phyloP scores from a whole-genome alignment of 2,329 filamentous ascomycete genomes.

The Mycosphaerella arachidis region DNA sequence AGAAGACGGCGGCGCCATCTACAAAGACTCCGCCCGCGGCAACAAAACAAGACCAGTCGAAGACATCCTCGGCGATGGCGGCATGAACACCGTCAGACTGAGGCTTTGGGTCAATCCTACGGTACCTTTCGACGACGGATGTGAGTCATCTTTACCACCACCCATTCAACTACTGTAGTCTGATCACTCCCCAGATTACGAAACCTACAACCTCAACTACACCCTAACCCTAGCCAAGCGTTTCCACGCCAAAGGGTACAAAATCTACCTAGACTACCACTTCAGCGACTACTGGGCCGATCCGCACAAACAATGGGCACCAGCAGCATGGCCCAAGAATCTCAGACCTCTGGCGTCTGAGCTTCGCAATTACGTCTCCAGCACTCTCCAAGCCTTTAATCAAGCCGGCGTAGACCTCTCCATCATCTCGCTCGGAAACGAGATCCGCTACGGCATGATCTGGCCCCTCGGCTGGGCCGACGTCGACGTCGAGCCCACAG shows the following conservation, averaged over 20 bases:
- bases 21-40: slow-evolving; percentile 35
- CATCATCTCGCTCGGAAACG: slow-evolving; percentile 41
- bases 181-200: no score
- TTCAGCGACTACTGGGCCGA: slow-evolving; percentile 27
- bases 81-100: slow-evolving; percentile 35
- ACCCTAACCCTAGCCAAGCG: slow-evolving; percentile 33
- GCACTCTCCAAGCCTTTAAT: slow-evolving; percentile 39
- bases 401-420: slow-evolving; percentile 37
- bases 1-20: slow-evolving; percentile 36
- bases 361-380: slow-evolving; percentile 34
- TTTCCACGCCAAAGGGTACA: slow-evolving; percentile 34
- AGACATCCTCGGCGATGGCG: slow-evolving; percentile 34
- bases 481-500: slow-evolving; percentile 34
- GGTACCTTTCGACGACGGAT: slow-evolving; percentile 26
- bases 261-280: slow-evolving; percentile 36
- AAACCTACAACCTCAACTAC: slow-evolving; percentile 33
- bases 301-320: slow-evolving; percentile 33
- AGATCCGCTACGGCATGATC: slow-evolving; percentile 37
- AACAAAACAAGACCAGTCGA: slow-evolving; percentile 36
- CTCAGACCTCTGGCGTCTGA: slow-evolving; percentile 29
- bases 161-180: no score
- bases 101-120: slow-evolving; percentile 30
- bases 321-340: slow-evolving; percentile 34
- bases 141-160: no score
- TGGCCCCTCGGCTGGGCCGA: slow-evolving; percentile 35